phyloP scores from a whole-genome alignment of 73 alveolate species.

The Durusdinium trenchii region DNA sequence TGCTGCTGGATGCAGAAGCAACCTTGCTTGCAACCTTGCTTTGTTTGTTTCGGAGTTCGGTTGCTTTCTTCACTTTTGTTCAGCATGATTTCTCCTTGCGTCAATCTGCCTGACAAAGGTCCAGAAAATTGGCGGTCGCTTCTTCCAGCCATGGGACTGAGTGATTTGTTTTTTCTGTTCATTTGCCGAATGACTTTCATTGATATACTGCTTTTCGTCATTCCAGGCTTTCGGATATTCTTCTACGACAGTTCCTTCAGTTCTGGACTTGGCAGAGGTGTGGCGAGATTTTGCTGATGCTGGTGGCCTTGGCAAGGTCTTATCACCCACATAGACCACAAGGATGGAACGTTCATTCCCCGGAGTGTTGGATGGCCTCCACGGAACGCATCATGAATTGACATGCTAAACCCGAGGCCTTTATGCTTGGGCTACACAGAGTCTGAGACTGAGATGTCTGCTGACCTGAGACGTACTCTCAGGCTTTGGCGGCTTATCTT shows the following conservation, averaged over 20 bases:
- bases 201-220: background rate
- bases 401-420: conserved; percentile 27
- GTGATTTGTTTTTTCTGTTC: background rate
- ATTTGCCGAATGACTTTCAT: no score
- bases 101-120: background rate
- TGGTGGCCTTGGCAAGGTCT: background rate
- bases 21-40: no score
- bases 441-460: background rate
- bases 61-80: background rate
- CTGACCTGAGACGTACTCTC: background rate
- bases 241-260: conserved; percentile 72
- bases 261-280: background rate
- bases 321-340: conserved; percentile 92
- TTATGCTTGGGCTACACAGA: conserved; percentile 89
- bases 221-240: conserved; percentile 78
- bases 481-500: background rate
- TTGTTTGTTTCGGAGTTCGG: no score
- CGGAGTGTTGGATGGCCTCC: background rate
- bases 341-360: conserved; percentile 58
- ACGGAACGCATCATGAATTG: no score
- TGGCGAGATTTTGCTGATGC: background rate
- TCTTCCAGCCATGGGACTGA: conserved; percentile 22
- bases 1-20: conserved; percentile 95
- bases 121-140: conserved; percentile 83
- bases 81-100: background rate